Percentiles rank a stretch among this genome's conserved stretches.
Conservation (phyloP, 2,329 filamentous ascomycete species). For the Fusarium sp. region DNA sequence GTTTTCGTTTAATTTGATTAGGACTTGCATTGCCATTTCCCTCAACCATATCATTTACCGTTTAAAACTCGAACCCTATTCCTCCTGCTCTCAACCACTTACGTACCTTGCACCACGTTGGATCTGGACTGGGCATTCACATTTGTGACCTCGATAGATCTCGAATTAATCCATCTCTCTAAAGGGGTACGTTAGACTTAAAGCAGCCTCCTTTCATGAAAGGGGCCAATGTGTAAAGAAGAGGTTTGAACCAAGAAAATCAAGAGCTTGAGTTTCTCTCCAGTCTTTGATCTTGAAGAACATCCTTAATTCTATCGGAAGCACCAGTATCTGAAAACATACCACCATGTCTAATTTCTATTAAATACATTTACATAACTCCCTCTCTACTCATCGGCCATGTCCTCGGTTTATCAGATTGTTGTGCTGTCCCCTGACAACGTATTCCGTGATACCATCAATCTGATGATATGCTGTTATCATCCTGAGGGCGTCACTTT, state of each 20-base stretch:
- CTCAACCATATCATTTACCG: neutral
- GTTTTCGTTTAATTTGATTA: neutral
- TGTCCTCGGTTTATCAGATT: neutral
- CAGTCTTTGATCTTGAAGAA: neutral
- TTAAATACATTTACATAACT: neutral
- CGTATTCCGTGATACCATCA: neutral
- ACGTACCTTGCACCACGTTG: neutral
- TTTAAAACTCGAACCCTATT: neutral
- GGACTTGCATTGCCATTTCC: neutral
- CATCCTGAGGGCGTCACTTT: neutral
- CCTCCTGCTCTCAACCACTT: neutral
- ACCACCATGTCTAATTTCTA: neutral
- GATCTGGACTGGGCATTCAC: neutral
- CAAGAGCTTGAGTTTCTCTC: neutral
- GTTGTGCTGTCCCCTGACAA: neutral
- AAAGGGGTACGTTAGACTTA: neutral
- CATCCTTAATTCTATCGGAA: neutral
- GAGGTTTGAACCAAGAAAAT: neutral
- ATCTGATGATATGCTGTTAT: neutral
- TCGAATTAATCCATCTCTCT: neutral
- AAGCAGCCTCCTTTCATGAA: neutral
- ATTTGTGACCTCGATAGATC: neutral
- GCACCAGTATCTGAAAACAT: neutral
- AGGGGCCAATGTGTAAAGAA: neutral
- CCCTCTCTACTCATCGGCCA: neutral